Base-by-base conservation (phyloP, 225 moss, liverwort and hornwort species). In the Thuidium tamariscinum region DNA sequence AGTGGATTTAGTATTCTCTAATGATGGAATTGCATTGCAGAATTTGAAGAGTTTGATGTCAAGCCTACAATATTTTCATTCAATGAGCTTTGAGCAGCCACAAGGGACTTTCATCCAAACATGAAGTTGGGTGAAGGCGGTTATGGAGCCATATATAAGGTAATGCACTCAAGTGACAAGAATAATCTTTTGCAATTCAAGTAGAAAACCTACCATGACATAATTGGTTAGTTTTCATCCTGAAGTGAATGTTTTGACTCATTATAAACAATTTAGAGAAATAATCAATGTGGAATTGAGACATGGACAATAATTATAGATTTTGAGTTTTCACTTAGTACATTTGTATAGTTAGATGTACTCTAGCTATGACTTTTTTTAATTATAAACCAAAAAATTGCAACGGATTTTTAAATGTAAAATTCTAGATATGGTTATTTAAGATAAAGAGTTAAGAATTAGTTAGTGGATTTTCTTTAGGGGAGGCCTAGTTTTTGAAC, bases 401-500 rank as follows among this genome's bases (percentile, higher is more conserved):
- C 11, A 7, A 11, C 0, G 0, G 4, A 19, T 5, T 57, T 77
- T 37, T 6, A 25, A 15, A 26, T 55, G 4, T 26, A 10, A 25
- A 52, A 16, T 26, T 37, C 11, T 6, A 37, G 56, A 4, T 11
- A 57, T 8, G 9, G 2, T 11, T 77, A 1, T 10, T 11, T 26
- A 11, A 54, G n/a, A n/a, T n/a, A n/a, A n/a, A n/a, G n/a, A n/a
- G n/a, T n/a, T n/a, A n/a, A n/a, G n/a, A 78, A 57, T 78, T 18
- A 18, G 2, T 57, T 57, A 15, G 18, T 12, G 2, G 29, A 56
- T 6, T 21, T 74, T 2, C 0, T 21, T 51, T 51, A 0, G 3
- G 3, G 3, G 34, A 13, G 7, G 74, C 4, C 56, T 26, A 11
- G 7, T 56, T 37, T 36, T 77, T 56, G 17, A 37, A 39, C 17